Evolutionary conservation across 2,329 filamentous ascomycete genomes (phyloP).

Genomic region (Mycosphaerella sp.): DNA sequence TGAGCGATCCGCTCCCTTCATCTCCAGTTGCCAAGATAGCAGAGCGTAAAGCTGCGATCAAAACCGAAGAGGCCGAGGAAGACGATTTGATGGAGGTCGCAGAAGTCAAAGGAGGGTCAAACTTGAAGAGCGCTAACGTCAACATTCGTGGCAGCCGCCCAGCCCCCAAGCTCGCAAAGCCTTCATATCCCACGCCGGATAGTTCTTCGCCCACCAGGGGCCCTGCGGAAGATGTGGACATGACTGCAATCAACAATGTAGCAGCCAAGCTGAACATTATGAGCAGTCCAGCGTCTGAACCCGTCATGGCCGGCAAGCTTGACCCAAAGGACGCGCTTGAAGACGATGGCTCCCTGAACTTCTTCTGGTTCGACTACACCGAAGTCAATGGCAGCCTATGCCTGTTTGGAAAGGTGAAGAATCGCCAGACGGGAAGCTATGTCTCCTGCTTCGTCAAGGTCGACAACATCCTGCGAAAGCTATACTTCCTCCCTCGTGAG

Average conservation of each 20-base stretch:
- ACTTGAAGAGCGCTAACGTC: conserved; percentile 62
- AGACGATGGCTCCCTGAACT: conserved; percentile 79
- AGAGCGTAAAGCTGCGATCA: conserved; percentile 52
- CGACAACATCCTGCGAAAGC: conserved; percentile 85
- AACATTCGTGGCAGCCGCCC: conserved; percentile 79
- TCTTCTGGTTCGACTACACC: conserved; percentile 97
- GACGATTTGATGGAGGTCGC: conserved; percentile 81
- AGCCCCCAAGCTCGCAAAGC: conserved; percentile 63
- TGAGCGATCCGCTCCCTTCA: conserved; percentile 69
- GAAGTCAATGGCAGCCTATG: conserved; percentile 88
- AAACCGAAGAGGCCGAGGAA: conserved; percentile 63
- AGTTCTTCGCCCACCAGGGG: conserved; percentile 69
- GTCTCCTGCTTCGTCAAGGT: conserved; percentile 94
- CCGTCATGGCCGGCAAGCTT: conserved; percentile 67
- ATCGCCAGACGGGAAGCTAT: conserved; percentile 71
- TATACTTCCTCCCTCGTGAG: conserved; percentile 85
- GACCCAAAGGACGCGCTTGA: conserved; percentile 82
- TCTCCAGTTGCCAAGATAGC: conserved; percentile 56
- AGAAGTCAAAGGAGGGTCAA: conserved; percentile 59
- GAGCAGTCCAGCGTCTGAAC: conserved; percentile 64
- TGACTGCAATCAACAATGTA: conserved; percentile 84
- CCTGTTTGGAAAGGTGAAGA: conserved; percentile 91
- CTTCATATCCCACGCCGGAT: conserved; percentile 61
- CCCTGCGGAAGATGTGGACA: conserved; percentile 52
- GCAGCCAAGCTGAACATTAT: conserved; percentile 80